Base-by-base conservation (phyloP, 139 green algal species). In the Chlorella sorokiniana region DNA sequence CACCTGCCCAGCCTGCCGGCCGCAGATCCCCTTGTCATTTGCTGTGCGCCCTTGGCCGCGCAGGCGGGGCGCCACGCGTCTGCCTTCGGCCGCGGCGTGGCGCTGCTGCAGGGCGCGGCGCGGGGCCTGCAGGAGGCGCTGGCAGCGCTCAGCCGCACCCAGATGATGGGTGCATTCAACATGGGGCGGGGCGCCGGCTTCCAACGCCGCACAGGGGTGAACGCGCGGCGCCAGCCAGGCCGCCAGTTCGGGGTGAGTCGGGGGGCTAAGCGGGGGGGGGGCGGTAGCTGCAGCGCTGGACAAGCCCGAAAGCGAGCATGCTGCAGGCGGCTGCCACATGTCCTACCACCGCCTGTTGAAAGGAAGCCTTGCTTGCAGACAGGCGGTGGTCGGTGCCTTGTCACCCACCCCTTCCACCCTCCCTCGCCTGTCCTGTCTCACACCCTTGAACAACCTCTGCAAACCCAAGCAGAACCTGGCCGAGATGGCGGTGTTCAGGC, bases 121-220 rank as follows among this genome's bases (percentile, higher is more conserved):
- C 11, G 44, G n/a, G 44, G 44, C 9, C 69, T 77, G 31, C 69
- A 77, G 44, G 69, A 77, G 31, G 69, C 69, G 31, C 44, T 77
- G 65, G 37, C 62, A 44, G 69, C 69, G 38, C 33, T 77, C n/a
- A 44, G n/a, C 16, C 69, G 69, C n/a, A 77, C 69, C 4, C 69
- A 77, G 31, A 77, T 77, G 69, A 40, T 77, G 69, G 69, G 69
- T 14, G 69, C 69, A 18, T 33, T 77, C 8, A 77, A 77, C 69
- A 77, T 77, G 69, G 69, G 69, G 44, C 44, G 69, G 3, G 69
- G 69, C 44, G 35, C 51, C 14, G 69, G 44, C 69, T 77, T 77
- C 69, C 69, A 77, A 44, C 44, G 69, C 23, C 44, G 44, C n/a
- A 77, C 69, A 20, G 69, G 69, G 1, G 44, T 41, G 31, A 23